These are phyloP conservation scores for Simplicillium sp. DNA, from an alignment of 2,329 filamentous ascomycete species.

Conservation along the genomic window DNA sequence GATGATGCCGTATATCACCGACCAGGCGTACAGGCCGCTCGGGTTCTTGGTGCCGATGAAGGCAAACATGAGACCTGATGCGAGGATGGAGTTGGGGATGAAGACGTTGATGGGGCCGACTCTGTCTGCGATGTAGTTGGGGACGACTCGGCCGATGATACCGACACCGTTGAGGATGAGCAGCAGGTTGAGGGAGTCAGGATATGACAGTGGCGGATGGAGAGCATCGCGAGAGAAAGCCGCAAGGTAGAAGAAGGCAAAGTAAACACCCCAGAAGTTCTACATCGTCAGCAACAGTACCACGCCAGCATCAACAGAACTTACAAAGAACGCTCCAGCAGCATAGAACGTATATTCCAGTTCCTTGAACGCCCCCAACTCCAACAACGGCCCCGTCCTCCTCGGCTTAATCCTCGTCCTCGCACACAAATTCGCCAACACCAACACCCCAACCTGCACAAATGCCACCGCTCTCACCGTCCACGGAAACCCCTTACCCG, in stretches of 20 bases:
- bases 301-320: not conserved
- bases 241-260: slow-evolving; percentile 50
- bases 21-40: slow-evolving; percentile 49
- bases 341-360: slow-evolving; percentile 32
- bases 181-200: slow-evolving; percentile 48
- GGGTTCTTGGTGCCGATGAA: slow-evolving; percentile 49
- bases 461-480: slow-evolving; percentile 51
- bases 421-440: slow-evolving; percentile 25
- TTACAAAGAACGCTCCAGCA: slow-evolving; percentile 18
- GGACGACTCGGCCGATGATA: slow-evolving; percentile 45
- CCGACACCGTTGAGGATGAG: slow-evolving; percentile 58
- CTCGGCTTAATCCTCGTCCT: slow-evolving; percentile 31
- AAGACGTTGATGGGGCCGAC: slow-evolving; percentile 52
- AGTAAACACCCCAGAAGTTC: slow-evolving; percentile 44
- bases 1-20: slow-evolving; percentile 51
- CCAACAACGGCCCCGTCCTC: slow-evolving; percentile 29
- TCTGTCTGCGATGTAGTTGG: slow-evolving; percentile 48
- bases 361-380: slow-evolving; percentile 36
- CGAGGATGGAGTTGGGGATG: slow-evolving; percentile 33
- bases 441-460: slow-evolving; percentile 37
- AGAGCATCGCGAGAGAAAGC: slow-evolving; percentile 35
- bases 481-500: slow-evolving; percentile 33
- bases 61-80: slow-evolving; percentile 35
- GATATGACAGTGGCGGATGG: slow-evolving; percentile 28
- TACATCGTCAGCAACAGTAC: slow-evolving; percentile 4